A percentile compares a stretch with the other conserved stretches of the same genome.
phyloP scores from a whole-genome alignment of 164 flowering plant species.

The Magnolia changhungtana region DNA sequence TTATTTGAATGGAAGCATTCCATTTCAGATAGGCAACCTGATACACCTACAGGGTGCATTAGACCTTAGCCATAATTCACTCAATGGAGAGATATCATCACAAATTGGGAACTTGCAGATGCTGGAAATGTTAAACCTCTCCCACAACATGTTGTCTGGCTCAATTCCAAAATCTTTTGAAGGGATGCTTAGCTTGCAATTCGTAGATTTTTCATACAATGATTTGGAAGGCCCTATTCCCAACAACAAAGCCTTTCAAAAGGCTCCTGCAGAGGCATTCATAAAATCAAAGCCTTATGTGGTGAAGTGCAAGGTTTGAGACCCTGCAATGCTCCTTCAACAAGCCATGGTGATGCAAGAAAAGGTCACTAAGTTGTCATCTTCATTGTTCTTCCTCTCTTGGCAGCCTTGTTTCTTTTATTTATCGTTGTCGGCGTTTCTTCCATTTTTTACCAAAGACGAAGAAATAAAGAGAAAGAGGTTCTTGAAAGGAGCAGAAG shows the following conservation, averaged over 20 bases:
- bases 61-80: slow-evolving; percentile 1
- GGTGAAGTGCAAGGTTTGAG: no score
- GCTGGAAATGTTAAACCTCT: slow-evolving; percentile 12
- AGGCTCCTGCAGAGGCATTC: not conserved
- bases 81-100: slow-evolving; percentile 1
- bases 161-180: slow-evolving; percentile 15
- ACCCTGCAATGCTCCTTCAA: no score
- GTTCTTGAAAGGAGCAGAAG: no score
- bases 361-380: no score
- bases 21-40: slow-evolving; percentile 9
- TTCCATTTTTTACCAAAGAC: no score
- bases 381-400: no score
- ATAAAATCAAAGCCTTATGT: no score
- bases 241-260: not conserved
- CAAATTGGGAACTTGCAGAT: not conserved
- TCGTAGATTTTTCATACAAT: slow-evolving; percentile 12
- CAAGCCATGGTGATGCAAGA: no score
- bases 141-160: slow-evolving; percentile 19
- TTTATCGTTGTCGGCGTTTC: no score
- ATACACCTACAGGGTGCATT: not conserved
- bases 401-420: no score
- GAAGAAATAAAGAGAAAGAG: no score
- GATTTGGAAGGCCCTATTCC: slow-evolving; percentile 11
- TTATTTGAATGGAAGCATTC: slow-evolving; percentile 6
- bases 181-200: not conserved